These are phyloP conservation scores for Pythium myriotylum DNA, from an alignment of 352 stramenopile genomes.

Conservation along the genomic window DNA sequence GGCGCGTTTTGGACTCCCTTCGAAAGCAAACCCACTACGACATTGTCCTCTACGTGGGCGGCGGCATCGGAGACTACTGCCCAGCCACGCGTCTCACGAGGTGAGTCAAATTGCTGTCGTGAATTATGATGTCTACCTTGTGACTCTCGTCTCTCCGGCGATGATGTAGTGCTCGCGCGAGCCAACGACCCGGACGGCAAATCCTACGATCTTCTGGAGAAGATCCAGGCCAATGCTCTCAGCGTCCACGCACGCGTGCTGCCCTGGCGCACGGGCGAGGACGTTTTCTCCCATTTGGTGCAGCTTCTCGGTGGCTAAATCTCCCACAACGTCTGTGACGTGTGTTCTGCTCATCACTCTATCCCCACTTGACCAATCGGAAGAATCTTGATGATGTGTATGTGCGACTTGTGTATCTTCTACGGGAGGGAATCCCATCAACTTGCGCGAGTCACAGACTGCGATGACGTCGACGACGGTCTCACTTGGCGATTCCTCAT, in stretches of 20 bases:
- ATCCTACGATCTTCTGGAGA: conserved; percentile 34
- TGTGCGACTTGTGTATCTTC: too few relatives aligned
- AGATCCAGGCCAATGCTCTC: conserved; percentile 35
- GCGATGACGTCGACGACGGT: too few relatives aligned
- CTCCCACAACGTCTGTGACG: too few relatives aligned
- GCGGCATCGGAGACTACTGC: conserved; percentile 29
- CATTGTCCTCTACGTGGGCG: conserved; percentile 27
- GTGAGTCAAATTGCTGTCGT: neutral
- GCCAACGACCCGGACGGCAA: conserved; percentile 30
- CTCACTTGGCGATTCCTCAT: neutral
- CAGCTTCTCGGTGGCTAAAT: neutral
- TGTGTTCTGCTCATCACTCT: too few relatives aligned
- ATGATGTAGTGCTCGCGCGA: conserved; percentile 43
- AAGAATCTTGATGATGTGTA: too few relatives aligned
- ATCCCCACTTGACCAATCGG: too few relatives aligned
- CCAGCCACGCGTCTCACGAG: conserved; percentile 14
- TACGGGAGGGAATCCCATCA: too few relatives aligned
- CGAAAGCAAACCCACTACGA: conserved; percentile 1
- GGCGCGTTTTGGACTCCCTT: conserved; percentile 18
- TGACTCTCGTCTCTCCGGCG: too few relatives aligned
- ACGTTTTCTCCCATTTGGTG: conserved; percentile 37
- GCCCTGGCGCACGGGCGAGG: conserved; percentile 49
- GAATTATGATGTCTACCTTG: too few relatives aligned
- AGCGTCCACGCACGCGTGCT: conserved; percentile 41
- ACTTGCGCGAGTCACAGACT: too few relatives aligned